Evolutionary conservation across 805 yeast genomes (phyloP), one percentile per base, ranked within the genome.

Genomic region (Helenozyma baotianmanensis): DNA sequence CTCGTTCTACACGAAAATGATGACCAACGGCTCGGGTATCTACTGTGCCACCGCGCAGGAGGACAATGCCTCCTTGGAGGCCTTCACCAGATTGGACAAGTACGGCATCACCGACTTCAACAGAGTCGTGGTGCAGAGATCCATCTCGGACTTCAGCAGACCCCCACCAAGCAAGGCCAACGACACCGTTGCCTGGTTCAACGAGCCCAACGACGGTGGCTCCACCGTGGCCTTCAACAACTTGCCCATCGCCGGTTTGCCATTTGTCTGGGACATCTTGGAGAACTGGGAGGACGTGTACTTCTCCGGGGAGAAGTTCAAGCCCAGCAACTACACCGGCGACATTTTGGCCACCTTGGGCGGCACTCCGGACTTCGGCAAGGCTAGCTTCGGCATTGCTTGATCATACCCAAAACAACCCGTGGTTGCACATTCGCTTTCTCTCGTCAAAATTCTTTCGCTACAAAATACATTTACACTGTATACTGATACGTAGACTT

Each of bases 31-130:
- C 34, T 65, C 78, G 23, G 82, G 75, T 17, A 58, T 56, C 10
- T 78, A 76, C 62, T 75, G 82, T 53, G 51, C 78, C 26, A 70
- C 82, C 27, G 81, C 80, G 34, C 82, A 78, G 54, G 85, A 79
- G 54, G 85, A 79, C 51, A 74, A 76, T 50, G 84, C 84, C 12
- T 62, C 79, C 11, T 67, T 78, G 48, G 82, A 78, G 53, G 74
- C 76, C 7, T 54, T 78, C 36, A 45, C 74, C 29, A 70, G 85
- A 61, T 67, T 71, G 48, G 73, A 72, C 39, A 61, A 60, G 38
- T 63, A 61, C 43, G 81, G 79, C 8, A 62, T 76, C 39, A 75
- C 73, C 32, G 81, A 76, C 53, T 78, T 58, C 52, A 57, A 68
- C 39, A 70, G 83, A 57, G 63, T 78, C 39, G 74, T 77, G 9